These are phyloP conservation scores for Geosiphon pyriformis DNA, from an alignment of 192 early-diverging fungal species.

Conservation along the genomic window DNA sequence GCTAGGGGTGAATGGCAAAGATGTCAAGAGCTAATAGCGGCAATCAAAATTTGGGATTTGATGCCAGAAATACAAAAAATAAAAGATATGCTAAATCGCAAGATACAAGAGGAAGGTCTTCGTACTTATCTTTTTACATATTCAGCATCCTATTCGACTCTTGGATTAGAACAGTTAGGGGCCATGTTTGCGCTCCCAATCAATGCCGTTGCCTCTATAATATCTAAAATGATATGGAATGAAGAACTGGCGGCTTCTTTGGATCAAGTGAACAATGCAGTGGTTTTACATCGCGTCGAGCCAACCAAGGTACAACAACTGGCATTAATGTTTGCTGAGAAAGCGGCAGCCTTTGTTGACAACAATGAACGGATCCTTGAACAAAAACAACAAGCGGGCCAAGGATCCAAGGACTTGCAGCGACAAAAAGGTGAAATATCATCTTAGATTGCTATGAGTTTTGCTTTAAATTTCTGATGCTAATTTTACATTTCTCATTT, in stretches of 20 bases:
- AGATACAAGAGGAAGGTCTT: slow-evolving; percentile 95
- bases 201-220: slow-evolving; percentile 60
- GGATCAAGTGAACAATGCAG: slow-evolving; percentile 73
- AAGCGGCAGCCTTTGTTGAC: slow-evolving; percentile 80
- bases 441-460: not conserved
- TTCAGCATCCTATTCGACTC: slow-evolving; percentile 82
- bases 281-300: slow-evolving; percentile 78
- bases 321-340: slow-evolving; percentile 81
- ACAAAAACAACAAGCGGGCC: slow-evolving; percentile 47
- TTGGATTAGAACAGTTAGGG: slow-evolving; percentile 76
- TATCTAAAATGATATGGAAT: slow-evolving; percentile 92
- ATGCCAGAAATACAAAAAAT: slow-evolving; percentile 76
- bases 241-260: slow-evolving; percentile 87
- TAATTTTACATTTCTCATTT: not conserved
- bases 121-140: slow-evolving; percentile 95
- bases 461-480: no score
- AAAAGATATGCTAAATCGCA: slow-evolving; percentile 81
- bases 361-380: slow-evolving; percentile 89
- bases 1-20: slow-evolving; percentile 91
- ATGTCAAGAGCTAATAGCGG: slow-evolving; percentile 74
- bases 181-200: slow-evolving; percentile 82
- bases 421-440: slow-evolving; percentile 16
- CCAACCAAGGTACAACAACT: slow-evolving; percentile 76
- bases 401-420: slow-evolving; percentile 15
- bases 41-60: slow-evolving; percentile 96